Conservation (phyloP, 371 early-diverging fungal species). For the Umbelopsis sp. region DNA sequence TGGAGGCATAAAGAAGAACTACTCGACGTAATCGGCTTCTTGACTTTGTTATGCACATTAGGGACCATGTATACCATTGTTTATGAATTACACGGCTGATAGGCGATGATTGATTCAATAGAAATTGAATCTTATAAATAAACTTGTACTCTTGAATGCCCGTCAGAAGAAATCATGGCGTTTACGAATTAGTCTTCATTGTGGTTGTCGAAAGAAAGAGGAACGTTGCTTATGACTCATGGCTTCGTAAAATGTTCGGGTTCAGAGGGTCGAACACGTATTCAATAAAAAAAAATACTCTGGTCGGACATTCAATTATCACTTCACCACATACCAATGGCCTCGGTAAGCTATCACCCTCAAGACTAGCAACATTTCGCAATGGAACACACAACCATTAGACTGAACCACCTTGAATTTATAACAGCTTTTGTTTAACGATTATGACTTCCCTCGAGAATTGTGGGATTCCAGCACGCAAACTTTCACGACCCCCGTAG, state of each 20-base stretch:
- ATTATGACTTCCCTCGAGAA: constrained; percentile 60
- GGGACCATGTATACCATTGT: neutral
- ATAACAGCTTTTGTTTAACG: constrained; percentile 53
- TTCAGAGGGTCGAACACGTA: neutral
- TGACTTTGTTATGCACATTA: neutral
- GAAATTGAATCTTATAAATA: neutral
- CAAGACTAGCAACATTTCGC: neutral
- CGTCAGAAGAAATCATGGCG: no score
- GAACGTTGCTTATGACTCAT: no score
- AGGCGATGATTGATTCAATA: neutral
- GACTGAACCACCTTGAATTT: neutral
- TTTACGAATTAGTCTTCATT: no score
- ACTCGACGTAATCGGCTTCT: neutral
- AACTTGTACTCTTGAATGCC: neutral
- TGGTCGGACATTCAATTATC: neutral
- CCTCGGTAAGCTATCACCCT: constrained; percentile 1
- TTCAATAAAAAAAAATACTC: neutral
- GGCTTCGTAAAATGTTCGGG: neutral
- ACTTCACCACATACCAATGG: neutral
- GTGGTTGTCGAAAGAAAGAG: no score
- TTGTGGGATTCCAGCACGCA: constrained; percentile 51
- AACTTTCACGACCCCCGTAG: constrained; percentile 56
- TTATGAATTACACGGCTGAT: neutral
- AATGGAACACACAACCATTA: neutral
- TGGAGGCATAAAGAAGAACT: neutral